These are phyloP conservation scores for Colletotrichum graminicola DNA, from an alignment of 2,329 filamentous ascomycete species.

Conservation along the genomic window DNA sequence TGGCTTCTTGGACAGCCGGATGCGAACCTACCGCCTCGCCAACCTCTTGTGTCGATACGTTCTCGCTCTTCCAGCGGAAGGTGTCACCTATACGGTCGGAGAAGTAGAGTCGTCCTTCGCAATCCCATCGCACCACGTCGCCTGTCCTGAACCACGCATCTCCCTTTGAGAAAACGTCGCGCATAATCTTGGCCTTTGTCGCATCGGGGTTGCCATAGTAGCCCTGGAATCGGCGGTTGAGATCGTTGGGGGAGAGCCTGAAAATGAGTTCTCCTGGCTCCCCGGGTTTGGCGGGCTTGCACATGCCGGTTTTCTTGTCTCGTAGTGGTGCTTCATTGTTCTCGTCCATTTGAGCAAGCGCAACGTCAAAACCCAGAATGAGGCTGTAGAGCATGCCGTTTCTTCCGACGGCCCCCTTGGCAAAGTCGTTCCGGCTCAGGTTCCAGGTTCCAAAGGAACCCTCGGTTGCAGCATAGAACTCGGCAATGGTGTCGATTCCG, in stretches of 20 bases:
- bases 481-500: conserved; percentile 77
- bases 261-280: conserved; percentile 83
- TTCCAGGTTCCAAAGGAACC: conserved; percentile 79
- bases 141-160: conserved; percentile 88
- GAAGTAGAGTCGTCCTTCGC: conserved; percentile 81
- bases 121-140: conserved; percentile 81
- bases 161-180: conserved; percentile 78
- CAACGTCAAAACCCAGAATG: conserved; percentile 63
- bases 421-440: conserved; percentile 77
- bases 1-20: conserved; percentile 78
- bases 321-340: conserved; percentile 76
- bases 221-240: conserved; percentile 78
- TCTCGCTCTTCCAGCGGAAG: conserved; percentile 86
- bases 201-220: conserved; percentile 83
- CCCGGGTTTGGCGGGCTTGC: conserved; percentile 67
- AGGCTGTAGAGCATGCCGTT: conserved; percentile 72
- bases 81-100: conserved; percentile 84
- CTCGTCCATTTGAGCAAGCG: conserved; percentile 78
- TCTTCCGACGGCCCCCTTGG: conserved; percentile 82
- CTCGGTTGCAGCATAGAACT: conserved; percentile 87
- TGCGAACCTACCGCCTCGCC: conserved; percentile 79
- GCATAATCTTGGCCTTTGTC: conserved; percentile 79
- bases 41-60: conserved; percentile 86
- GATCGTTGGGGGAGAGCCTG: conserved; percentile 74
- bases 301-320: conserved; percentile 77